These are phyloP conservation scores for Avicennia marina DNA, from an alignment of 257 asterid genomes.

Conservation along the genomic window DNA sequence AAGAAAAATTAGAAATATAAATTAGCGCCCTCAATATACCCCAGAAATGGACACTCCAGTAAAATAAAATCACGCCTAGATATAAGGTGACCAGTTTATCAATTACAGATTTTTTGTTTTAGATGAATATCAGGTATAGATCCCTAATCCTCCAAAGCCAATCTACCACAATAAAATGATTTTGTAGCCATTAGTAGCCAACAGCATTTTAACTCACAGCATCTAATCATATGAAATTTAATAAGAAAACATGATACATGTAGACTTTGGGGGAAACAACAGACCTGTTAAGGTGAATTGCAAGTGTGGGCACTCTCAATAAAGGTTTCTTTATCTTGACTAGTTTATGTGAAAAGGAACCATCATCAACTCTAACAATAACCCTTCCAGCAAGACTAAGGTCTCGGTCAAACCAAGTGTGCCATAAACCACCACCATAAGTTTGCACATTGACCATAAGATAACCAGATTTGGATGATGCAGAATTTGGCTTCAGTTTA, in stretches of 20 bases:
- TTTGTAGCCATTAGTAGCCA: slow-evolving; percentile 1
- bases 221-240: slow-evolving; percentile 5
- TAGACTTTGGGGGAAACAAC: slow-evolving; percentile 15
- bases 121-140: neutral
- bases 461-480: slow-evolving; percentile 81
- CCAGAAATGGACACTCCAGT: slow-evolving; percentile 3
- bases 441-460: slow-evolving; percentile 94
- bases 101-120: neutral
- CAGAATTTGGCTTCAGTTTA: slow-evolving; percentile 91
- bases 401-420: slow-evolving; percentile 98
- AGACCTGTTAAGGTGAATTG: slow-evolving; percentile 93
- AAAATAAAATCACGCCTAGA: neutral
- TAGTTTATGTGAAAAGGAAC: slow-evolving; percentile 81
- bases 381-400: slow-evolving; percentile 95
- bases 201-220: slow-evolving; percentile 4
- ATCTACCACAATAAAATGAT: neutral
- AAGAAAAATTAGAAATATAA: slow-evolving; percentile 6
- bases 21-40: slow-evolving; percentile 8
- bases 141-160: slow-evolving; percentile 6
- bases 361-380: slow-evolving; percentile 71
- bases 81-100: slow-evolving; percentile 1
- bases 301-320: slow-evolving; percentile 91
- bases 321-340: slow-evolving; percentile 87
- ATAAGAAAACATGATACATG: slow-evolving; percentile 8
- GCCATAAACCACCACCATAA: slow-evolving; percentile 98